Evolutionary conservation across 176 grass and related monocot genomes (phyloP).

Genomic region (Ampelocalamus luodianensis): DNA sequence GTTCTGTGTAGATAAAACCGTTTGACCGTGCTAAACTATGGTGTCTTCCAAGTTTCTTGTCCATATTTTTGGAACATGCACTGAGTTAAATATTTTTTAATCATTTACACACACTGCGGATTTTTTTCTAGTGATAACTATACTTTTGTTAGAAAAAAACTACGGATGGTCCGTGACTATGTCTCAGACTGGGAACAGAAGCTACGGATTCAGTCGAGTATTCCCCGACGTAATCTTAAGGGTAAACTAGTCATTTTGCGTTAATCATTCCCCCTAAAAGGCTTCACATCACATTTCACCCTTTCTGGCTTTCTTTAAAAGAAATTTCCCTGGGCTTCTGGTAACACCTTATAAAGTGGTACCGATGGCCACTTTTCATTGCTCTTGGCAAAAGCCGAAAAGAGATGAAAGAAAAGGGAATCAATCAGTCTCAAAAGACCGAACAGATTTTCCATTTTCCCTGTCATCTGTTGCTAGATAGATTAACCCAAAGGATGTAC

Average conservation of each 20-base stretch:
- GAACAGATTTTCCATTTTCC: background rate
- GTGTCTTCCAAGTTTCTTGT: background rate
- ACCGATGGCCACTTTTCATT: too few species aligned
- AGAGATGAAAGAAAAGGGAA: background rate
- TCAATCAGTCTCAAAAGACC: background rate
- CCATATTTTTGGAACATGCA: background rate
- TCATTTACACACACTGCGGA: background rate
- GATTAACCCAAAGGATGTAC: background rate
- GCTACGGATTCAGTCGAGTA: background rate
- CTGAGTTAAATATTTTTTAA: background rate
- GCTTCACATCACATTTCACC: background rate
- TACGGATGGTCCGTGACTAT: background rate
- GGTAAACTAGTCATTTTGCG: constrained; percentile 15
- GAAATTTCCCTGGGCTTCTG: constrained; percentile 22
- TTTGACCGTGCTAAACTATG: background rate
- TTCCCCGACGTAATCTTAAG: background rate
- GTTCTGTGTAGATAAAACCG: background rate
- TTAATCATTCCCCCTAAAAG: constrained; percentile 28
- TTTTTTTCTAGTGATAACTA: background rate
- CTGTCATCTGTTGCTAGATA: background rate
- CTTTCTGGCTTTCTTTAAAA: background rate
- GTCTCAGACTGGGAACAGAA: background rate
- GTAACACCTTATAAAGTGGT: background rate
- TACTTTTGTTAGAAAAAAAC: background rate
- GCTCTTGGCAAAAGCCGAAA: background rate